Conservation (phyloP, 2,329 filamentous ascomycete genomes). For the Calonectria hongkongensis region DNA sequence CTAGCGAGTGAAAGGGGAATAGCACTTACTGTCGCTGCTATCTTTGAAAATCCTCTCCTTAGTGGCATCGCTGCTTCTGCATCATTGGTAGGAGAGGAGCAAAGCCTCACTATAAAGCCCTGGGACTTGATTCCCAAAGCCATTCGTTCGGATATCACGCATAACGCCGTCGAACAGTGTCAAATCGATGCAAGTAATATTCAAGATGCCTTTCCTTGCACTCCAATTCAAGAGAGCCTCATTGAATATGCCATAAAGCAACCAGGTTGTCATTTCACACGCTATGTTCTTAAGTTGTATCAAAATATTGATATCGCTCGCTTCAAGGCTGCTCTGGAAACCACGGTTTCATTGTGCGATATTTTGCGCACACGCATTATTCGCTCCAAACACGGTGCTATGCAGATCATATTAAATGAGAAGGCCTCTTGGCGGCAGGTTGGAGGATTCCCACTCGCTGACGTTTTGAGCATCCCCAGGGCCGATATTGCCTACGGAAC, state of each 20-base stretch:
- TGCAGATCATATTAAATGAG: constrained; percentile 20
- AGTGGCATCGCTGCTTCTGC: neutral
- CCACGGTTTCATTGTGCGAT: constrained; percentile 4
- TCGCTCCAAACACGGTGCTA: neutral
- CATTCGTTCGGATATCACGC: neutral
- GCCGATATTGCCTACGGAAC: constrained; percentile 3
- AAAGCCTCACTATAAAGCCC: neutral
- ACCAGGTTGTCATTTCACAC: constrained; percentile 18
- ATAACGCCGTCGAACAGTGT: constrained; percentile 5
- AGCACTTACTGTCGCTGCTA: constrained; percentile 14
- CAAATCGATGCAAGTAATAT: neutral
- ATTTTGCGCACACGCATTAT: constrained; percentile 15
- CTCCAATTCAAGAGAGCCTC: constrained; percentile 28
- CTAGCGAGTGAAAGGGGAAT: constrained; percentile 4
- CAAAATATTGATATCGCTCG: neutral
- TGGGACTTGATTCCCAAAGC: constrained; percentile 2
- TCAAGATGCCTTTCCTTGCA: constrained; percentile 22
- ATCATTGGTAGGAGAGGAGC: neutral
- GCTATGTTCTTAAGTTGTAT: constrained; percentile 11
- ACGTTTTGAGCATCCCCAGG: constrained; percentile 17
- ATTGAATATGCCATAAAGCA: neutral
- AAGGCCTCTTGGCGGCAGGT: constrained; percentile 6
- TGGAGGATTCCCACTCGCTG: constrained; percentile 15
- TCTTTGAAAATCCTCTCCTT: constrained; percentile 27
- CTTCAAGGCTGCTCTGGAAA: neutral